Evolutionary conservation across 331 rosid species (phyloP).

Genomic region (Ulmus americana): DNA sequence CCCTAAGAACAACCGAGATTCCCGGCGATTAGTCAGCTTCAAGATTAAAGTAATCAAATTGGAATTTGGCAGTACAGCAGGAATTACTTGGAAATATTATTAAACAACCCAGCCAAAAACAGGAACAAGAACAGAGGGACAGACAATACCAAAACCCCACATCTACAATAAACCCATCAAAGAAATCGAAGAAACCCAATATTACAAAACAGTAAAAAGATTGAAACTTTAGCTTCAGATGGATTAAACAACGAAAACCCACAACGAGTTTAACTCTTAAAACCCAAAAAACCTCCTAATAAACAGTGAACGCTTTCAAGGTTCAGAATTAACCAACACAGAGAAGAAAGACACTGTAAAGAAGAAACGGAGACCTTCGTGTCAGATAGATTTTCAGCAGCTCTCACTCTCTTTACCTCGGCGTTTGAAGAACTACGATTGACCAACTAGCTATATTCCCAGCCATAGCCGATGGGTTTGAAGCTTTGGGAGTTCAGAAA

Average conservation of each 20-base stretch:
- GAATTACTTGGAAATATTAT: background rate
- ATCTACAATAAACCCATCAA: too few species aligned
- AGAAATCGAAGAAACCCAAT: background rate
- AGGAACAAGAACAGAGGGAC: background rate
- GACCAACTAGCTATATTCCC: background rate
- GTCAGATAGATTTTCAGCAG: background rate
- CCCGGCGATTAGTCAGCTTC: slow-evolving; percentile 21
- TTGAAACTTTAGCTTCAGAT: slow-evolving; percentile 7
- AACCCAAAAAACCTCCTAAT: background rate
- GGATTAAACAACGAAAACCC: background rate
- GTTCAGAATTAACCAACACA: background rate
- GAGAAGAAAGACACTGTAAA: background rate
- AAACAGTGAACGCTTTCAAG: background rate
- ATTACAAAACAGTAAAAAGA: background rate
- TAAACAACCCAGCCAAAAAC: background rate
- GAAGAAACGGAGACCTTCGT: background rate
- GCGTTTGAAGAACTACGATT: background rate
- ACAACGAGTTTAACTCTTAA: background rate
- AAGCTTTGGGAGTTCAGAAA: background rate
- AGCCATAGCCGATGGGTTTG: background rate
- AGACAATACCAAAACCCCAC: background rate
- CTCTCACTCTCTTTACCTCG: background rate
- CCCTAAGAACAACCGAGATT: slow-evolving; percentile 26
- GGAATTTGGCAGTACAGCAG: background rate
- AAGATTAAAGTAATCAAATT: slow-evolving; percentile 9